Base-by-base conservation (phyloP, 805 yeast species). In the Candida chauliodis region DNA sequence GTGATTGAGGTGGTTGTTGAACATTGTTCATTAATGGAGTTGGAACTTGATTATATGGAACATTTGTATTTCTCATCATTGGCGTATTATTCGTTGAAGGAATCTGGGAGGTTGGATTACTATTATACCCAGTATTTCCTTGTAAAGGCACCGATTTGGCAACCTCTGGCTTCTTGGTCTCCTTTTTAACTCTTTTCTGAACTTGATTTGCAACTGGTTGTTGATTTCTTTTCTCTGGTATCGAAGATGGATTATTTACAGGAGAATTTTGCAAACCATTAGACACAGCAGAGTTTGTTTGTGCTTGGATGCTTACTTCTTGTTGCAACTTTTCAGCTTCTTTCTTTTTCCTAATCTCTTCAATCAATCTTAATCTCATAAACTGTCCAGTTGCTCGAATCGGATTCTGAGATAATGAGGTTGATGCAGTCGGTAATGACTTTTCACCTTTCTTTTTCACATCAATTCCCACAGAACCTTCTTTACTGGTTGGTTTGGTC, bases 361-460 rank as follows among this genome's bases (percentile, higher is more conserved):
- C 98, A 42, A 91, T 84, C 51, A 90, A 88, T 46, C 95, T 73
- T 36, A 91, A 66, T 47, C 98, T 76, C 72, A 86, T 78, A 59
- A 93, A 93, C 58, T 89, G 95, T 31, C 68, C 72, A 7, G 75
- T 66, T 37, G 38, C 45, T 30, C 44, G 55, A 30, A 32, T 42
- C 19, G 40, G 54, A 18, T 30, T 38, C 22, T 36, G 40, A 17
- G 38, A 11, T 3, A 26, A 8, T 6, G 45, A 3, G n/a, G 32
- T 16, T n/a, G 35, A 37, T 15, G 43, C 34, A 9, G 47, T 30
- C 2, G 45, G 33, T 6, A 45, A 22, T 14, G 45, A 26, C 27
- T 54, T 50, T 5, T 53, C 56, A 8, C 26, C 36, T 29, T 51
- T 52, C 35, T 51, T 50, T 18, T 62, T 65, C 1, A 57, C 52